A percentile compares a stretch with the other conserved stretches of the same genome.
phyloP scores from a whole-genome alignment of 306 rosid genomes.

The Fragaria vesca region DNA sequence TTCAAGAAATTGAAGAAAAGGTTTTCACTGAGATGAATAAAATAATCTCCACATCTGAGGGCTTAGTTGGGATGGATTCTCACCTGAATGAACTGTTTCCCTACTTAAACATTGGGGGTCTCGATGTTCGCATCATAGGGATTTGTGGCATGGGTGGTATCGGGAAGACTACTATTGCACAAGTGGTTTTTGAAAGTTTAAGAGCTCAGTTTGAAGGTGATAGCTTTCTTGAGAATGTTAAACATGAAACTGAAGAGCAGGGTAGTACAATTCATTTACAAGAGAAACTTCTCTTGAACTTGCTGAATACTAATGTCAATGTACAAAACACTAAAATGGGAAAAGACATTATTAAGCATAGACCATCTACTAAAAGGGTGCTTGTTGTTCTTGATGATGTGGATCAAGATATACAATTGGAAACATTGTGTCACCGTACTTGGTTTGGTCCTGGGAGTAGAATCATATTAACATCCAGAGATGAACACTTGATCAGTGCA shows the following conservation, averaged over 20 bases:
- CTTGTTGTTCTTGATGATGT: constrained; percentile 27
- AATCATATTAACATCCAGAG: constrained; percentile 16
- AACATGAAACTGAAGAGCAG: neutral
- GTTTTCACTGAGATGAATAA: neutral
- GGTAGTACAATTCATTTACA: constrained; percentile 4
- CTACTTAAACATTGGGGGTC: neutral
- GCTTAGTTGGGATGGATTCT: neutral
- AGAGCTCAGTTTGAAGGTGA: constrained; percentile 1
- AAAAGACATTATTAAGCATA: neutral
- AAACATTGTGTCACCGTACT: neutral
- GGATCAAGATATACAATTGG: neutral
- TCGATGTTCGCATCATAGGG: constrained; percentile 7
- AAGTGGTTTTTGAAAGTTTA: neutral
- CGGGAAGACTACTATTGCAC: neutral
- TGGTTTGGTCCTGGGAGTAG: constrained; percentile 17
- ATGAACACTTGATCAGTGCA: constrained; percentile 1
- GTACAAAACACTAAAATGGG: neutral
- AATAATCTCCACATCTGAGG: neutral
- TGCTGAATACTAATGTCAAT: neutral
- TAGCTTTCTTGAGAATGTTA: constrained; percentile 12
- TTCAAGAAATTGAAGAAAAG: neutral
- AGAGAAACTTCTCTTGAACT: neutral
- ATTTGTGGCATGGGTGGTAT: constrained; percentile 20
- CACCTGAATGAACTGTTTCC: neutral
- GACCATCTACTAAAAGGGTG: neutral